phyloP scores from a whole-genome alignment of 352 stramenopile genomes.

The Globisporangium mamillatum region DNA sequence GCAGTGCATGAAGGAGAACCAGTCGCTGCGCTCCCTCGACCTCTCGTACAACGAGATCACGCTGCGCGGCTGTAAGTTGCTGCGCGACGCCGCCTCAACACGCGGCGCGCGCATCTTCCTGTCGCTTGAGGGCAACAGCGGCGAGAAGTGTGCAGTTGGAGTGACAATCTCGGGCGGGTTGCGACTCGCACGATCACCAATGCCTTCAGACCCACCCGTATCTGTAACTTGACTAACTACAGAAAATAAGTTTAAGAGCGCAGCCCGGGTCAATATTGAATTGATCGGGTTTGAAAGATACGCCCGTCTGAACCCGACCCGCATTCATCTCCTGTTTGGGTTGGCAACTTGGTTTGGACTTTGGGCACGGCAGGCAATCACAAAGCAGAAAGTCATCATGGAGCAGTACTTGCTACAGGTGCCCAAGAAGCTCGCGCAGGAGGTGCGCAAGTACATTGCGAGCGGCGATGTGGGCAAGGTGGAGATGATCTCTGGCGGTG shows the following conservation, averaged over 20 bases:
- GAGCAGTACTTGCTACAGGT: conserved; percentile 87
- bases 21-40: conserved; percentile 44
- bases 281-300: neutral
- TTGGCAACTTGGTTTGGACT: neutral
- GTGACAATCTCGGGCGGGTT: conserved; percentile 35
- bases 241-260: neutral
- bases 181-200: conserved; percentile 2
- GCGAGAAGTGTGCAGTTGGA: conserved; percentile 31
- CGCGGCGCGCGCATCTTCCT: conserved; percentile 20
- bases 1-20: conserved; percentile 42
- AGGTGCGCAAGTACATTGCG: conserved; percentile 66
- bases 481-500: conserved; percentile 76
- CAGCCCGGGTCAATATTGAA: neutral
- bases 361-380: neutral
- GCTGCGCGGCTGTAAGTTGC: conserved; percentile 64
- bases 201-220: neutral
- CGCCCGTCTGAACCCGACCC: neutral
- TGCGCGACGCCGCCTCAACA: conserved; percentile 44
- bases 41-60: conserved; percentile 81
- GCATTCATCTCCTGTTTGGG: neutral
- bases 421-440: conserved; percentile 72
- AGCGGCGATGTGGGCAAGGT: conserved; percentile 59
- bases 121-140: conserved; percentile 44
- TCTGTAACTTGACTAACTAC: neutral
- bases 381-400: conserved; percentile 33